These are phyloP conservation scores for Aphanomyces invadans DNA, from an alignment of 352 stramenopile species.

Conservation along the genomic window DNA sequence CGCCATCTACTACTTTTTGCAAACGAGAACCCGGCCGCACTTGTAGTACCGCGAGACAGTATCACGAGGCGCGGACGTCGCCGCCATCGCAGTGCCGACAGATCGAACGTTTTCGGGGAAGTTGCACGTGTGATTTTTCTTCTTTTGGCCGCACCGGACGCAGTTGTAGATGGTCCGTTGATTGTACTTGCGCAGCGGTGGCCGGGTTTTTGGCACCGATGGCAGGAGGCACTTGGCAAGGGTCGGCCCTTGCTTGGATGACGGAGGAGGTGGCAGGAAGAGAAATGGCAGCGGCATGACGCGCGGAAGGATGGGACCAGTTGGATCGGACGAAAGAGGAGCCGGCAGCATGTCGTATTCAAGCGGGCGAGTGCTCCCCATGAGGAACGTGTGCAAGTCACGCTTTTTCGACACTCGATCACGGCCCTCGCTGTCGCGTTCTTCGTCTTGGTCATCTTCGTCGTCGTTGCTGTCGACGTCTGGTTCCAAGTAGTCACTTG, in stretches of 20 bases:
- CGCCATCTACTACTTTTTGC: too few species aligned
- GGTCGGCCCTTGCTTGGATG: neutral
- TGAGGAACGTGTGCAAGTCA: neutral
- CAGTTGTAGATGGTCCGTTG: constrained; percentile 22
- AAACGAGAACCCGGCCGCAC: constrained; percentile 20
- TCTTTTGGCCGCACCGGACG: constrained; percentile 22
- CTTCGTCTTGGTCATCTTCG: neutral
- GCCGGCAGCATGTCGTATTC: neutral
- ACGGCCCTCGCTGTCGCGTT: neutral
- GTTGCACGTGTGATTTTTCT: constrained; percentile 10
- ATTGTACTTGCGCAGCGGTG: constrained; percentile 8
- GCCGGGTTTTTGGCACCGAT: neutral
- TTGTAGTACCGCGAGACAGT: constrained; percentile 24
- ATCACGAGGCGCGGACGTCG: constrained; percentile 5
- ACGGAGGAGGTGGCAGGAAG: neutral
- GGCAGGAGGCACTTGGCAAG: constrained; percentile 12
- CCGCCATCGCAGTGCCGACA: constrained; percentile 11
- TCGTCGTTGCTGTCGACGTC: constrained; percentile 3
- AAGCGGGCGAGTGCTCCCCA: neutral
- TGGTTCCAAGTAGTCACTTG: constrained; percentile 15
- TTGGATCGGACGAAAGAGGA: neutral
- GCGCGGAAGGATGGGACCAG: too few species aligned
- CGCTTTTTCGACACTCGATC: neutral
- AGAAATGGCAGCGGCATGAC: neutral
- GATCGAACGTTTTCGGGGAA: constrained; percentile 21